Percentiles rank a stretch among this genome's conserved stretches.
These are phyloP conservation scores for Moricandia arvensis DNA, from an alignment of 345 rosid species.

Conservation along the genomic window DNA sequence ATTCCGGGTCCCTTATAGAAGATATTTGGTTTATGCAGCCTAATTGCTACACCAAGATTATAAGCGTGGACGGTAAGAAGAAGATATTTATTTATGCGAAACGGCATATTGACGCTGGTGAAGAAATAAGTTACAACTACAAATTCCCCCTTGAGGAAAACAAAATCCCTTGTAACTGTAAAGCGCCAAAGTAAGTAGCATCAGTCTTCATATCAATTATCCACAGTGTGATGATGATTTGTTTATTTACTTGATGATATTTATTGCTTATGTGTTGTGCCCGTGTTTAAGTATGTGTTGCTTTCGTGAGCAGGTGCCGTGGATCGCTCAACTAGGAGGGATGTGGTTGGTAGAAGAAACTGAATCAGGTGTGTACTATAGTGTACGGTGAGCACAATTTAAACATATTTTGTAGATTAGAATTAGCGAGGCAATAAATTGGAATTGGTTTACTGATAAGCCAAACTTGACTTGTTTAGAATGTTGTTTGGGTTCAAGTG, in stretches of 20 bases:
- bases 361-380: conserved; percentile 32
- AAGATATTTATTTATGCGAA: conserved; percentile 94
- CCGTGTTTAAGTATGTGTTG: conserved; percentile 3
- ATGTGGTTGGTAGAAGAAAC: conserved; percentile 11
- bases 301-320: conserved; percentile 63
- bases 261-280: background rate
- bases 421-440: background rate
- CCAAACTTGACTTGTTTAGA: conserved; percentile 1
- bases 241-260: background rate
- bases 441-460: background rate
- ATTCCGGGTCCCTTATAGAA: conserved; percentile 29
- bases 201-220: background rate
- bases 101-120: conserved; percentile 76
- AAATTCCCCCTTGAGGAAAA: conserved; percentile 94
- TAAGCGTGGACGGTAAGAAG: conserved; percentile 88
- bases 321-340: conserved; percentile 77
- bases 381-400: background rate
- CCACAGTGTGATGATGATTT: background rate
- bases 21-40: conserved; percentile 59
- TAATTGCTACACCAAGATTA: conserved; percentile 96
- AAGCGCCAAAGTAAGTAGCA: conserved; percentile 77
- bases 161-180: conserved; percentile 97
- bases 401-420: background rate
- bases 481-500: background rate
- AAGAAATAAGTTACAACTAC: conserved; percentile 96